phyloP scores from a whole-genome alignment of 1,139 yeast genomes.

The Pichia sp. region DNA sequence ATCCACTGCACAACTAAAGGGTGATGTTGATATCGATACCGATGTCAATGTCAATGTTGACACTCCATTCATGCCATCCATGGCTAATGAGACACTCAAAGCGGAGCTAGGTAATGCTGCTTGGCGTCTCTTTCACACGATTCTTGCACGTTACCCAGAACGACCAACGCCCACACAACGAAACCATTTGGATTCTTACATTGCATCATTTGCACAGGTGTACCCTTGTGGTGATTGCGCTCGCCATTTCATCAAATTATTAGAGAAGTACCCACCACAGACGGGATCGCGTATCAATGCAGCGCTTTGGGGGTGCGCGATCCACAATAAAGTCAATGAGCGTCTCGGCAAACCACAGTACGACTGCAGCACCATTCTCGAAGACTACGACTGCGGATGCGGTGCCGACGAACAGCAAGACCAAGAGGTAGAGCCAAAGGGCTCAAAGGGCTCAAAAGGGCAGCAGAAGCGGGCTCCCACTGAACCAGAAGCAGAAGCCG shows the following conservation, averaged over 20 bases:
- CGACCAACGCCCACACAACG: constrained; percentile 60
- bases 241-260: constrained; percentile 68
- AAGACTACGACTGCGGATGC: constrained; percentile 95
- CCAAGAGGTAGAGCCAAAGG: too few relatives aligned
- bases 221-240: constrained; percentile 97
- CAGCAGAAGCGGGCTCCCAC: too few relatives aligned
- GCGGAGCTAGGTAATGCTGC: constrained; percentile 83
- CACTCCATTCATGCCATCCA: constrained; percentile 67
- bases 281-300: constrained; percentile 70
- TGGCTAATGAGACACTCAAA: constrained; percentile 59
- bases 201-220: constrained; percentile 60
- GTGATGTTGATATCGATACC: too few relatives aligned
- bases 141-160: constrained; percentile 87
- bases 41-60: too few relatives aligned
- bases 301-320: constrained; percentile 92
- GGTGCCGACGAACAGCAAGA: constrained; percentile 57
- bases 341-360: constrained; percentile 62
- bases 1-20: too few relatives aligned
- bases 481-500: too few relatives aligned
- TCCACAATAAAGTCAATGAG: constrained; percentile 84
- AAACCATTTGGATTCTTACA: constrained; percentile 48
- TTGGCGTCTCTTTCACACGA: constrained; percentile 88
- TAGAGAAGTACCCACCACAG: constrained; percentile 79
- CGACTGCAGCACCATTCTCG: constrained; percentile 78
- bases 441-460: too few relatives aligned